Percentiles rank a stretch among this genome's conserved stretches.
phyloP scores from a whole-genome alignment of 2,329 filamentous ascomycete genomes.

The Aspergillus sp. region DNA sequence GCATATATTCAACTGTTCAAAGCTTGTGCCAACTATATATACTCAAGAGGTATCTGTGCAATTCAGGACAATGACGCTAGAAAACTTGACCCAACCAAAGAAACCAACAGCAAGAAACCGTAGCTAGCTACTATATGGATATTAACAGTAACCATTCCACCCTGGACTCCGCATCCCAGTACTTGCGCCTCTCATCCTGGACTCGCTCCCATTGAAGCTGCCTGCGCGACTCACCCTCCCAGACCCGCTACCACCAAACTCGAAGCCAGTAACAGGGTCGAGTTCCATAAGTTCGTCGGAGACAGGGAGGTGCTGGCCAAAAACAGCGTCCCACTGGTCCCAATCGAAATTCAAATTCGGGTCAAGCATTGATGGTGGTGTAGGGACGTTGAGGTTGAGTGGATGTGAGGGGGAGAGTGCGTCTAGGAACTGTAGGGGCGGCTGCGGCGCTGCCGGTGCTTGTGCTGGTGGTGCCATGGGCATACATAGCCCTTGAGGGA shows the following conservation, averaged over 20 bases:
- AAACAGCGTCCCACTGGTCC: slow-evolving; percentile 56
- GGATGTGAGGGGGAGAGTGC: slow-evolving; percentile 24
- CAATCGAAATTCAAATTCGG: slow-evolving; percentile 53
- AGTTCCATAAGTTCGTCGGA: slow-evolving; percentile 50
- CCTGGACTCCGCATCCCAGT: slow-evolving; percentile 15
- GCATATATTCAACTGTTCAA: neutral
- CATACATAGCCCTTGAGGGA: slow-evolving; percentile 14
- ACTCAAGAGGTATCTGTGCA: neutral
- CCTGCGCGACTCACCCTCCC: slow-evolving; percentile 8
- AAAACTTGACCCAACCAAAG: neutral
- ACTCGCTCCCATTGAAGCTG: slow-evolving; percentile 17
- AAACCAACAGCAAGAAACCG: neutral
- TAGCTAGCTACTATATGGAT: neutral
- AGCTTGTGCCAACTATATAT: neutral
- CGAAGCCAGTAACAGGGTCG: slow-evolving; percentile 42
- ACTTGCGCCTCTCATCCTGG: neutral
- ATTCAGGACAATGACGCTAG: neutral
- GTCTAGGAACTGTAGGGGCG: slow-evolving; percentile 28
- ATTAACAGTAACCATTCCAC: slow-evolving; percentile 24
- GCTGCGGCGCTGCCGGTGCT: neutral
- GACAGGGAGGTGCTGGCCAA: slow-evolving; percentile 51
- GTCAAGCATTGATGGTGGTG: slow-evolving; percentile 44
- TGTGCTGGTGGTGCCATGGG: slow-evolving; percentile 13
- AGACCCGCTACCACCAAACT: slow-evolving; percentile 35
- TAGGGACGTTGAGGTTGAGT: slow-evolving; percentile 29